Evolutionary conservation across 305 asterid genomes (phyloP), one percentile per base, ranked within the genome.

Genomic region (Striga hermonthica): DNA sequence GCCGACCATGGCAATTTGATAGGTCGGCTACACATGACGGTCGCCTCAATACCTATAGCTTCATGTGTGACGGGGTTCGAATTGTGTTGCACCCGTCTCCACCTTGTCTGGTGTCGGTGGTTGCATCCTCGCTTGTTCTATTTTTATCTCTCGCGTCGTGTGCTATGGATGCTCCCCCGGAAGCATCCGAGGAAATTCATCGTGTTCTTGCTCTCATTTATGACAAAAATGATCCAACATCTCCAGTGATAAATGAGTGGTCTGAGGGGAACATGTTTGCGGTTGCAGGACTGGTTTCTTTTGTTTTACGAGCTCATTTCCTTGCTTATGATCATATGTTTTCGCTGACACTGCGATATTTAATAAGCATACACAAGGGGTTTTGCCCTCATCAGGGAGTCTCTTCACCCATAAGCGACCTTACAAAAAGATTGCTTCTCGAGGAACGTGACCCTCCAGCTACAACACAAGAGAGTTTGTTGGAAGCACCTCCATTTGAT

Each of bases 221-320:
- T 67, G 96, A 86, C 71, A 83, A 88, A 79, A 86, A 88, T 72
- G 99, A 90, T 74, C 83, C 79, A 76, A 80, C 75, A 50, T 93
- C 97, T 75, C 99, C 99, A 9, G 97, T 90, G 77, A 95, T 83
- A 66, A 72, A 80, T 71, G 97, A 93, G 99, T 90, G 99, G 99
- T 84, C 95, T 65, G 90, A 84, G 74, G 84, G 69, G 84, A 85
- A 89, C 79, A 89, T 97, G 84, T 80, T 78, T 70, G 96, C 90
- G 76, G 85, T 90, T 79, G 95, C 97, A 15, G 99, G 96, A 73
- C 78, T 88, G 66, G 62, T 93, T 49, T 81, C 92, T 57, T 88
- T 96, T 78, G 84, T 88, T 66, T 81, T 93, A 74, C 86, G 95
- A 64, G 85, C 95, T 57, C 87, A 93, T 76, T 76, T 86, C 71